A percentile compares a stretch with the other conserved stretches of the same genome.
phyloP scores from a whole-genome alignment of 75 land plant species.

The Selaginella tamariscina region DNA sequence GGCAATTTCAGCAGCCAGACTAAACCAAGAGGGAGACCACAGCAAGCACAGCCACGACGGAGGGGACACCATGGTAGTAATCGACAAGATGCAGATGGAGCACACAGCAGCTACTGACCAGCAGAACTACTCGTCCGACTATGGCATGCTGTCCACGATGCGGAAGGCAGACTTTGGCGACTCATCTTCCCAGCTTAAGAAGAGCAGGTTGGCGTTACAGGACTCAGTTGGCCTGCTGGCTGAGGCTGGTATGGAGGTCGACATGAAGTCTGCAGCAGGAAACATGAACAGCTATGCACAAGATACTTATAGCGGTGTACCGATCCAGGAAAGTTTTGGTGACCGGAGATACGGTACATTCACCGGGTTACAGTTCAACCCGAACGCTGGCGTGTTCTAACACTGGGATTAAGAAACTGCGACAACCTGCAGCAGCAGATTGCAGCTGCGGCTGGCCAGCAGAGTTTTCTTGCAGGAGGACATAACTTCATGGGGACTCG shows the following conservation, averaged over 20 bases:
- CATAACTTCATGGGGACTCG: neutral
- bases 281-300: too few relatives aligned
- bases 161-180: neutral
- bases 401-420: neutral
- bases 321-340: too few relatives aligned
- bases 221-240: neutral
- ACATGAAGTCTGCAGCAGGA: too few relatives aligned
- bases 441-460: neutral
- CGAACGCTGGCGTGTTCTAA: neutral
- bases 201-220: neutral
- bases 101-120: neutral
- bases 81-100: neutral
- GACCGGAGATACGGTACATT: too few relatives aligned
- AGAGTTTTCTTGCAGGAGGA: neutral
- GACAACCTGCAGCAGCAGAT: neutral
- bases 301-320: too few relatives aligned
- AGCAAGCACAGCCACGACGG: neutral
- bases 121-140: neutral
- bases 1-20: neutral
- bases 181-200: neutral
- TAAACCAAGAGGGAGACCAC: neutral
- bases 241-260: neutral
- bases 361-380: too few relatives aligned
- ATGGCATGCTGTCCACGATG: neutral
- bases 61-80: neutral